A percentile compares a stretch with the other conserved stretches of the same genome.
phyloP scores from a whole-genome alignment of 805 yeast genomes.

The Candida sithepensis region DNA sequence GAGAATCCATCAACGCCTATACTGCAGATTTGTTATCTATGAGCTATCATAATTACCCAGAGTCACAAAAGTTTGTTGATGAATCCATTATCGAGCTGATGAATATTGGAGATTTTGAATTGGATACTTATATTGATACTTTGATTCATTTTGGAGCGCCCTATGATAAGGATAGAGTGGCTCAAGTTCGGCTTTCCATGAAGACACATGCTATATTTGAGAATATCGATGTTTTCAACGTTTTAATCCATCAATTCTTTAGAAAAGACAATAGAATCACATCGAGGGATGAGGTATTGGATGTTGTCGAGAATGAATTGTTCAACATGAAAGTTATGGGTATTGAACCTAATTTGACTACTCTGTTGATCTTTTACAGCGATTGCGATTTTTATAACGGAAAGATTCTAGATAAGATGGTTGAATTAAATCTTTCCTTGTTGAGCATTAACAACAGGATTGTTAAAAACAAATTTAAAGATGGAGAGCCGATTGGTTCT shows the following conservation, averaged over 20 bases:
- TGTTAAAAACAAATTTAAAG: conserved; percentile 5
- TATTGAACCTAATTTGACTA: conserved; percentile 7
- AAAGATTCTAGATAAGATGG: conserved; percentile 6
- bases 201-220: not conserved
- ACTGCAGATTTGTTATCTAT: conserved; percentile 2
- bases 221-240: conserved; percentile 9
- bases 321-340: conserved; percentile 5
- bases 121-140: conserved; percentile 7
- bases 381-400: conserved; percentile 4
- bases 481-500: conserved; percentile 3
- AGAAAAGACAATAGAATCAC: not conserved
- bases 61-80: conserved; percentile 7
- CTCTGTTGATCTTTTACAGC: conserved; percentile 10
- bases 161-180: conserved; percentile 4
- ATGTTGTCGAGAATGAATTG: conserved; percentile 2
- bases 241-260: conserved; percentile 9
- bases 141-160: conserved; percentile 9
- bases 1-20: conserved; percentile 6
- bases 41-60: conserved; percentile 7
- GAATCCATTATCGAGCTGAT: conserved; percentile 9
- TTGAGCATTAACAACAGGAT: conserved; percentile 5
- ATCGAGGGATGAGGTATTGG: not conserved
- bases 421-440: conserved; percentile 4
- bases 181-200: not conserved
- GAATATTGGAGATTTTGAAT: conserved; percentile 2